Percentiles rank a stretch among this genome's conserved stretches.
Evolutionary conservation across 495 filamentous ascomycete species (phyloP).

Genomic region (Baudoinia panamericana): DNA sequence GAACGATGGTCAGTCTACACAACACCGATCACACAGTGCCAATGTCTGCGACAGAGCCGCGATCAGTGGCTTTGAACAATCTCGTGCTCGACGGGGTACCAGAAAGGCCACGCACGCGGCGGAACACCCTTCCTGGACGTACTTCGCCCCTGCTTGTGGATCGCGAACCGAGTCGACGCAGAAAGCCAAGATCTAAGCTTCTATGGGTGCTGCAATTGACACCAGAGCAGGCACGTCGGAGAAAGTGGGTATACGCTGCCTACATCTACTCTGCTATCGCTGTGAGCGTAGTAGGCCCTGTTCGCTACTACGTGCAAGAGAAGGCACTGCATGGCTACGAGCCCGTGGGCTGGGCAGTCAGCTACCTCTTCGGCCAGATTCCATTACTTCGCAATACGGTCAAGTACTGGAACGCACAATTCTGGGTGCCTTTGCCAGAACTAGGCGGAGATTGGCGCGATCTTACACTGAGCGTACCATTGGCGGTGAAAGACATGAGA

Average conservation of each 20-base stretch:
- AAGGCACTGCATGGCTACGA: slow-evolving; percentile 59
- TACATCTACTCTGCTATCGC: slow-evolving; percentile 60
- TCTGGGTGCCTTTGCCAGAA: slow-evolving; percentile 63
- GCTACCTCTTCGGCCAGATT: slow-evolving; percentile 78
- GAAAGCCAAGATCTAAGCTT: slow-evolving; percentile 54
- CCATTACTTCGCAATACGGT: slow-evolving; percentile 30
- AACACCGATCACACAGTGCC: not conserved
- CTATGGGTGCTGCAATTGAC: slow-evolving; percentile 70
- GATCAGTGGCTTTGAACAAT: not conserved
- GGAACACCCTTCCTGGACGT: slow-evolving; percentile 34
- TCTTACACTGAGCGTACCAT: not conserved
- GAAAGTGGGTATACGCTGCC: slow-evolving; percentile 72
- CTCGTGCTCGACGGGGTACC: not conserved
- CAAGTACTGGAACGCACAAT: slow-evolving; percentile 46
- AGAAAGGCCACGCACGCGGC: slow-evolving; percentile 31
- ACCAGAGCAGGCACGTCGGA: slow-evolving; percentile 52
- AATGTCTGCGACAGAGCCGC: slow-evolving; percentile 17
- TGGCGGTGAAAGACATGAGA: slow-evolving; percentile 4
- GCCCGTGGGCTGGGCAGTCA: slow-evolving; percentile 82
- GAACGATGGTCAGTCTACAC: not conserved
- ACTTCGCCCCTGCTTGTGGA: slow-evolving; percentile 40
- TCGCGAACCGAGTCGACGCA: slow-evolving; percentile 28
- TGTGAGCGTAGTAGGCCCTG: slow-evolving; percentile 50
- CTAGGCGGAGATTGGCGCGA: slow-evolving; percentile 8
- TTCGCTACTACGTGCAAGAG: slow-evolving; percentile 53